phyloP scores from a whole-genome alignment of 2,329 filamentous ascomycete genomes.

The Diatrype stigma region DNA sequence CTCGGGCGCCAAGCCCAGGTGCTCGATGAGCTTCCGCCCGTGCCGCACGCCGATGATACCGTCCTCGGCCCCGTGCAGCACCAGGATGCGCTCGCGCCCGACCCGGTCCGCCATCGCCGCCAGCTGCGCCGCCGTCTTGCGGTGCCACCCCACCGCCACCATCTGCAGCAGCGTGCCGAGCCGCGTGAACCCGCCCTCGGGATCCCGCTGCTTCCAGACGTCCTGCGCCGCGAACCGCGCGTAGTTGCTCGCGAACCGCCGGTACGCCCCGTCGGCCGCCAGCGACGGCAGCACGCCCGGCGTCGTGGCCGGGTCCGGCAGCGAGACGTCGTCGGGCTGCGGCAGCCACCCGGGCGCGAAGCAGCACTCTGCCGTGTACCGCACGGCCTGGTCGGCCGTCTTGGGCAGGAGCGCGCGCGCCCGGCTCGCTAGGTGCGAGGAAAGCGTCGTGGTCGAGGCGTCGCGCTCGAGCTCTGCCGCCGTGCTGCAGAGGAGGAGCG shows the following conservation, averaged over 20 bases:
- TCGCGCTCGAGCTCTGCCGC: constrained; percentile 57
- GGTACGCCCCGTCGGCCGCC: constrained; percentile 30
- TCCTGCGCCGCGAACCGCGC: constrained; percentile 81
- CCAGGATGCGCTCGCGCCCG: constrained; percentile 68
- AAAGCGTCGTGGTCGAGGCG: constrained; percentile 56
- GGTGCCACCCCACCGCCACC: constrained; percentile 74
- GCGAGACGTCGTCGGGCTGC: constrained; percentile 52
- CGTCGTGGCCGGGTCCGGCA: constrained; percentile 38
- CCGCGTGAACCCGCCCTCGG: constrained; percentile 52
- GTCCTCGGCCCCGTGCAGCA: constrained; percentile 73
- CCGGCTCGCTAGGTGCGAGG: constrained; percentile 60
- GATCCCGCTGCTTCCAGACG: constrained; percentile 63
- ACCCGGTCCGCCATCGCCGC: constrained; percentile 61
- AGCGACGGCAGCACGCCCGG: constrained; percentile 33
- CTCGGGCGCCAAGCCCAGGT: constrained; percentile 58
- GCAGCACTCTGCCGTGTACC: constrained; percentile 59
- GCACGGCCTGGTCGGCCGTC: constrained; percentile 61
- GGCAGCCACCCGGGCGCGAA: constrained; percentile 63
- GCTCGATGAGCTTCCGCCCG: constrained; percentile 62
- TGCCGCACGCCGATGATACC: constrained; percentile 73
- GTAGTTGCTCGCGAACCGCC: constrained; percentile 67
- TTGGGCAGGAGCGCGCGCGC: constrained; percentile 63
- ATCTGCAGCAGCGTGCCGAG: constrained; percentile 73
- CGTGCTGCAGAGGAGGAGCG: constrained; percentile 58
- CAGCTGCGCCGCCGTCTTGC: constrained; percentile 67